Percentiles rank a stretch among this genome's conserved stretches.
These are phyloP conservation scores for Colletotrichum agaves DNA, from an alignment of 2,329 filamentous ascomycete genomes.

Conservation along the genomic window DNA sequence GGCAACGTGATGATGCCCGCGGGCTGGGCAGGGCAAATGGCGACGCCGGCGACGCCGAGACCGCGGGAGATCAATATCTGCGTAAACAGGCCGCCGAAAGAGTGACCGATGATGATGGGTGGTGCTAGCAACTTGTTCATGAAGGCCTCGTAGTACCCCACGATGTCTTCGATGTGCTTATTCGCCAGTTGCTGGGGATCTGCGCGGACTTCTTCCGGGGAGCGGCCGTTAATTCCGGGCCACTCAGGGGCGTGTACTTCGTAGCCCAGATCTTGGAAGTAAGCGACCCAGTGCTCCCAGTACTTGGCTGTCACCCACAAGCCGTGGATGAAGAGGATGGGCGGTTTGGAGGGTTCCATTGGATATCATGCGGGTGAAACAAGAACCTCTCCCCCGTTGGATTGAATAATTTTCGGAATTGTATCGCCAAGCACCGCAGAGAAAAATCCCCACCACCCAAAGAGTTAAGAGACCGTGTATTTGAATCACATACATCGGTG, in stretches of 20 bases:
- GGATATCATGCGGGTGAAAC: background rate
- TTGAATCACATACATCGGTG: background rate
- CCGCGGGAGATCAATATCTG: constrained; percentile 40
- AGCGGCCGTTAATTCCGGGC: constrained; percentile 41
- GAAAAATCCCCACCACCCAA: background rate
- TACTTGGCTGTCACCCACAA: constrained; percentile 42
- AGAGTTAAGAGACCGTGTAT: background rate
- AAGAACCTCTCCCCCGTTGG: background rate
- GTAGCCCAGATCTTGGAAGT: constrained; percentile 37
- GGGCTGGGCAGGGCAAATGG: constrained; percentile 38
- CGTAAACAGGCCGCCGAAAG: constrained; percentile 41
- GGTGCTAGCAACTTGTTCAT: constrained; percentile 37
- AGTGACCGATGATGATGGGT: constrained; percentile 41
- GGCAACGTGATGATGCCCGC: constrained; percentile 38
- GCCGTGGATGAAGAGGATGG: constrained; percentile 41
- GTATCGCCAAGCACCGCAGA: background rate
- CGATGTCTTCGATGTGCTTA: constrained; percentile 38
- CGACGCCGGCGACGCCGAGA: constrained; percentile 37
- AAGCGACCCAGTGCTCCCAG: constrained; percentile 41
- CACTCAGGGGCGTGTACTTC: constrained; percentile 40
- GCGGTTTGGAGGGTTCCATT: constrained; percentile 27
- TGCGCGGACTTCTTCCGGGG: constrained; percentile 37
- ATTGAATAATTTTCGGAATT: background rate
- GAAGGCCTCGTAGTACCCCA: constrained; percentile 39
- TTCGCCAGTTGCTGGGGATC: constrained; percentile 37